Conservation (phyloP, 257 asterid species). For the Paulownia fortunei region DNA sequence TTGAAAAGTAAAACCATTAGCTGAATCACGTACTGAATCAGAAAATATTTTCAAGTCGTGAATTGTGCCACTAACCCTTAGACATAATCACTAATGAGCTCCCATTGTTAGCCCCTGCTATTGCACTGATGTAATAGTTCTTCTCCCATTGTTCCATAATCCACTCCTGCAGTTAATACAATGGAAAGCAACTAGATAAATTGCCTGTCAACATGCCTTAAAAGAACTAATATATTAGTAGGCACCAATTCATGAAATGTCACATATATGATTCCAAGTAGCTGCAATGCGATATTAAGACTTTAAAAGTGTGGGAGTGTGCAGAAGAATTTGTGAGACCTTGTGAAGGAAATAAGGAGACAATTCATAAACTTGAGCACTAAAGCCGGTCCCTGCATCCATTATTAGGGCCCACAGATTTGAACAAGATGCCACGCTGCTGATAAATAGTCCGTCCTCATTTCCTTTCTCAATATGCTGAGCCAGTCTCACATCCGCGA, state of each 20-base stretch:
- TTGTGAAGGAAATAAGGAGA: slow-evolving; percentile 61
- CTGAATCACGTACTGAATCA: not conserved
- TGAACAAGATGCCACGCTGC: slow-evolving; percentile 60
- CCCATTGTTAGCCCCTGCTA: slow-evolving; percentile 72
- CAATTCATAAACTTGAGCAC: slow-evolving; percentile 54
- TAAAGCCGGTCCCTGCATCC: slow-evolving; percentile 74
- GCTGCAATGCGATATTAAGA: not conserved
- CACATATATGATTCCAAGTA: not conserved
- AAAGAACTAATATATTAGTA: not conserved
- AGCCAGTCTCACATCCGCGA: slow-evolving; percentile 51
- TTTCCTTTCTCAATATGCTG: slow-evolving; percentile 64
- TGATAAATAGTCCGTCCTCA: slow-evolving; percentile 56
- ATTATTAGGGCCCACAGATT: slow-evolving; percentile 65
- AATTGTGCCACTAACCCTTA: slow-evolving; percentile 51
- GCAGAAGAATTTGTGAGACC: slow-evolving; percentile 33
- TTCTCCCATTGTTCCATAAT: slow-evolving; percentile 78
- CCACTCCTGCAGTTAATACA: slow-evolving; percentile 57
- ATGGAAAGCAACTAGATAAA: slow-evolving; percentile 1
- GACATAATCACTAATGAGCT: slow-evolving; percentile 77
- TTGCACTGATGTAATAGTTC: slow-evolving; percentile 66
- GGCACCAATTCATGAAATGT: not conserved
- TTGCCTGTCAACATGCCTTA: not conserved
- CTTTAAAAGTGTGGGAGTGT: not conserved
- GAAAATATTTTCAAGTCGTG: not conserved
- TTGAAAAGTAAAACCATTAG: not conserved